A percentile compares a stretch with the other conserved stretches of the same genome.
phyloP scores from a whole-genome alignment of 108 stramenopile species.

The Schizochytrium sp. region DNA sequence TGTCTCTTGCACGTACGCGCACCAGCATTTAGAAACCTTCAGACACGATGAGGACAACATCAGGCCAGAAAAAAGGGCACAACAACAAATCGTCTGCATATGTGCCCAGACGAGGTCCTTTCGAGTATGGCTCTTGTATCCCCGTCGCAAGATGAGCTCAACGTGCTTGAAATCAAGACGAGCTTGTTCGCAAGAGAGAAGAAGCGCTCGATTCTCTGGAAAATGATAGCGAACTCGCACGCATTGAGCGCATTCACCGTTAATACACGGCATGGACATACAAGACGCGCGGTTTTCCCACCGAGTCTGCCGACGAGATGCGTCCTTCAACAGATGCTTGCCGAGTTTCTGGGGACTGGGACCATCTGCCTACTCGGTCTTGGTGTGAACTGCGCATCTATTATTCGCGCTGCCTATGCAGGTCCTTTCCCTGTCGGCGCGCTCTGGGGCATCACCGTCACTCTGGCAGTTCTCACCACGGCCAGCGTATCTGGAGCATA shows the following conservation, averaged over 20 bases:
- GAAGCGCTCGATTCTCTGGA: no score
- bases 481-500: constrained; percentile 28
- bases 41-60: no score
- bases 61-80: no score
- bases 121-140: no score
- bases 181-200: no score
- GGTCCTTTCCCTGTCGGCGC: constrained; percentile 51
- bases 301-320: not conserved
- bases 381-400: constrained; percentile 44
- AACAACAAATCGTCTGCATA: no score
- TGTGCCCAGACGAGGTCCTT: no score
- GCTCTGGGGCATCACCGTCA: constrained; percentile 54
- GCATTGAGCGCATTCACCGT: constrained; percentile 50
- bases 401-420: constrained; percentile 32
- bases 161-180: no score
- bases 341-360: constrained; percentile 52
- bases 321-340: constrained; percentile 40
- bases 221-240: no score
- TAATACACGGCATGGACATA: constrained; percentile 7
- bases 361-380: constrained; percentile 48
- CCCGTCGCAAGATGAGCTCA: no score
- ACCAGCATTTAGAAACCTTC: no score
- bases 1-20: no score
- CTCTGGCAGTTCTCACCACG: constrained; percentile 46
- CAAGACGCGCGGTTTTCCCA: not conserved